Evolutionary conservation across 108 stramenopile genomes (phyloP).

Genomic region (Discostella stelligeroides): DNA sequence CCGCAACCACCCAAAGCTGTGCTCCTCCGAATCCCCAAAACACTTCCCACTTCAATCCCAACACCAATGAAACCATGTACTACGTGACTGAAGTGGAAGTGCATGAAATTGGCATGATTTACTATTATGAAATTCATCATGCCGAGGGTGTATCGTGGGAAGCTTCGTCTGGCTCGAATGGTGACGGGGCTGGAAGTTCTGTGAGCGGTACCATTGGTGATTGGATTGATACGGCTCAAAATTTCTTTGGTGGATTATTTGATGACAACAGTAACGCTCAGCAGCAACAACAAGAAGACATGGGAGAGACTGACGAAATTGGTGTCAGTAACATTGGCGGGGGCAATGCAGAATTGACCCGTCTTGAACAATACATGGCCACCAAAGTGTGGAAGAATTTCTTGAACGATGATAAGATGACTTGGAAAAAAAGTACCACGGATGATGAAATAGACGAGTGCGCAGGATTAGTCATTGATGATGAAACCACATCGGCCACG

Average conservation of each 20-base stretch:
- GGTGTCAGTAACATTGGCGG: neutral
- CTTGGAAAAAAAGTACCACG: neutral
- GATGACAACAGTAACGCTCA: conserved; percentile 13
- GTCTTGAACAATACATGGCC: conserved; percentile 32
- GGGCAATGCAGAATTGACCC: conserved; percentile 1
- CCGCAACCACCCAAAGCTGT: conserved; percentile 18
- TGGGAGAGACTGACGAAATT: neutral
- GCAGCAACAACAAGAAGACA: neutral
- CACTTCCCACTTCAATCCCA: conserved; percentile 27
- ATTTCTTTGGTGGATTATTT: conserved; percentile 30
- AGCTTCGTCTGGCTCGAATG: neutral
- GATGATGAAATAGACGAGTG: conserved; percentile 19
- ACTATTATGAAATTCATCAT: conserved; percentile 43
- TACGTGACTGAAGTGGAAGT: conserved; percentile 30
- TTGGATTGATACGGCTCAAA: conserved; percentile 16
- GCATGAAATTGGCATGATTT: conserved; percentile 24
- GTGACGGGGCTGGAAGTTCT: neutral
- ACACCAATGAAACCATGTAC: conserved; percentile 31
- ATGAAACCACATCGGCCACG: neutral
- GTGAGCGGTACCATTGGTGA: neutral
- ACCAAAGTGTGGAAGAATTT: conserved; percentile 30
- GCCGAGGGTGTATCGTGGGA: conserved; percentile 25
- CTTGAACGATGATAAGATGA: conserved; percentile 33
- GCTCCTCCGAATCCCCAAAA: conserved; percentile 29
- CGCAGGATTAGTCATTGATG: conserved; percentile 21